Evolutionary conservation across 305 asterid species (phyloP), one percentile per base, ranked within the genome.

Genomic region (Fraxinus baroniana): DNA sequence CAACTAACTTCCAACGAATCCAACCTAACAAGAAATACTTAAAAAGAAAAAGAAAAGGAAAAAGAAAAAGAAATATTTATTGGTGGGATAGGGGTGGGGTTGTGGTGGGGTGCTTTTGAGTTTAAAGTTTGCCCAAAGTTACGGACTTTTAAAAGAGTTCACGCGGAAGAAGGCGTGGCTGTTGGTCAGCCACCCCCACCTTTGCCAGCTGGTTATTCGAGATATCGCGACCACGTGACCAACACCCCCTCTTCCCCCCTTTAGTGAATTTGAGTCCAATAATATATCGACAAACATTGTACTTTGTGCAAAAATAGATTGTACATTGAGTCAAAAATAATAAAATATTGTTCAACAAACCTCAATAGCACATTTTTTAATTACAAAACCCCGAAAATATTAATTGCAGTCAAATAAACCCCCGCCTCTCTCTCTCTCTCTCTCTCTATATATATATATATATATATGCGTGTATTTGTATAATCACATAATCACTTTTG

Each of bases 151-250:
- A 68, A 85, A 83, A 85, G 81, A 70, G 64, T 83, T 90, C 90
- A 89, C 92, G 92, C 89, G 90, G 83, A 64, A 57, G 83, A 81
- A 83, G 87, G 2, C 87, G 88, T 89, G 90, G 89, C 84, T 81
- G 86, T 79, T 84, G 92, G 87, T 81, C 84, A 86, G 91, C 92
- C 91, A 87, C 85, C 89, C 82, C 64, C 9, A 10, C 44, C 76
- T 81, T 17, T 52, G 88, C 91, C 90, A 91, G 94, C 92, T 91
- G 94, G 85, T 83, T 83, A 91, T 91, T 87, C 85, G 91, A 88
- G 86, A 77, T 81, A 81, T 74, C 80, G 37, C 83, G 82, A 71
- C 81, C 91, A 85, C 90, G 88, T 84, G 91, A 88, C 80, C 82
- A 84, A 0, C 26, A 24, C 26, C 26, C 26, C 0, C 26, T 1